A percentile compares a stretch with the other conserved stretches of the same genome.
phyloP scores from a whole-genome alignment of 2,329 filamentous ascomycete genomes.

The Fusarium sp. region DNA sequence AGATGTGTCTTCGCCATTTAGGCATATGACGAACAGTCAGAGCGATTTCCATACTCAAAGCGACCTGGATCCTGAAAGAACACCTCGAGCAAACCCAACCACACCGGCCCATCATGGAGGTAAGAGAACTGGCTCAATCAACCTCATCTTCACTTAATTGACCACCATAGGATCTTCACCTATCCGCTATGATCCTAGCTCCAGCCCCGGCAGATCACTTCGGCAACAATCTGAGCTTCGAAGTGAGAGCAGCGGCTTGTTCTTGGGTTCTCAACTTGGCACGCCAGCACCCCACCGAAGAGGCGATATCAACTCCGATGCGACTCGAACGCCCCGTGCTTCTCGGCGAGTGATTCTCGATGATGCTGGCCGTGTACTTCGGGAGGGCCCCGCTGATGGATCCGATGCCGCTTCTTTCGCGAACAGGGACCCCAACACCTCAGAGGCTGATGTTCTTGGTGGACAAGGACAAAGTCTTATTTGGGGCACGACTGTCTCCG shows the following conservation, averaged over 20 bases:
- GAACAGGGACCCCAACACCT: slow-evolving; percentile 81
- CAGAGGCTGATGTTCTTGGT: slow-evolving; percentile 88
- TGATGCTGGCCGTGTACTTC: slow-evolving; percentile 66
- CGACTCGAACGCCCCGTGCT: slow-evolving; percentile 65
- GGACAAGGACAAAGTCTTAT: slow-evolving; percentile 85
- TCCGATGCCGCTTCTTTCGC: slow-evolving; percentile 71
- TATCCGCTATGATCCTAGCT: slow-evolving; percentile 89
- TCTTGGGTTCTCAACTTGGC: slow-evolving; percentile 73
- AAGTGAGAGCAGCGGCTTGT: slow-evolving; percentile 88
- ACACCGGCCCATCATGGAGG: slow-evolving; percentile 70
- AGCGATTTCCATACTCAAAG: slow-evolving; percentile 63
- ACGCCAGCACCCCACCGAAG: slow-evolving; percentile 68
- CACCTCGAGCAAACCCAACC: slow-evolving; percentile 73
- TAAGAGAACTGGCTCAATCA: slow-evolving; percentile 49
- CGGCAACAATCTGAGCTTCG: slow-evolving; percentile 75
- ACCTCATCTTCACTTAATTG: neutral
- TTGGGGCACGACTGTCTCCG: slow-evolving; percentile 97
- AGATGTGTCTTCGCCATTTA: slow-evolving; percentile 64
- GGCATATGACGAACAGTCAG: slow-evolving; percentile 68
- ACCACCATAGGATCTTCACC: slow-evolving; percentile 81
- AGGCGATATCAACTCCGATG: slow-evolving; percentile 88
- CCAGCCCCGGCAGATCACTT: slow-evolving; percentile 77
- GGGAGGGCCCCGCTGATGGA: slow-evolving; percentile 60
- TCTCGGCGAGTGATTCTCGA: slow-evolving; percentile 68
- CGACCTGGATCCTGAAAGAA: slow-evolving; percentile 68